Percentiles rank a stretch among this genome's conserved stretches.
Conservation (phyloP, 1,284 basidiomycete species). For the Marasmius oreades region DNA sequence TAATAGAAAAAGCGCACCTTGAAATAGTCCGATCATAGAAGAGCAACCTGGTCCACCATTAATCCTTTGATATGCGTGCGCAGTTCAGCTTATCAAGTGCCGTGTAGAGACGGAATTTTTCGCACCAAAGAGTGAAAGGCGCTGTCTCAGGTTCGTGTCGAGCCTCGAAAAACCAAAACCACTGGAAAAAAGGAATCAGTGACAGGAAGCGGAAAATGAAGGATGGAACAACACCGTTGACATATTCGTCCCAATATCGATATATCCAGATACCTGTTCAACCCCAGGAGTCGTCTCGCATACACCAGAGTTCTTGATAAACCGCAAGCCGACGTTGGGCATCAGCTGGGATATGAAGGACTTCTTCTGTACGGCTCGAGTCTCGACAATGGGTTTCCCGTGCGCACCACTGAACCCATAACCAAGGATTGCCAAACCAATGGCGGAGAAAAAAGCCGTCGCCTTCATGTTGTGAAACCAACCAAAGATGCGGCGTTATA, state of each 20-base stretch:
- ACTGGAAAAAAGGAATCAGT: conserved; percentile 30
- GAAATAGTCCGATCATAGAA: conserved; percentile 54
- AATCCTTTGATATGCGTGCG: conserved; percentile 33
- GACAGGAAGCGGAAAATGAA: conserved; percentile 8
- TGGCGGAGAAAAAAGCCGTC: no score
- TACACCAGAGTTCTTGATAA: conserved; percentile 61
- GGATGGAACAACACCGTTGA: conserved; percentile 36
- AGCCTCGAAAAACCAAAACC: conserved; percentile 75
- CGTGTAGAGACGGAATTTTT: background rate
- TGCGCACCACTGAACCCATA: no score
- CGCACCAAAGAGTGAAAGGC: conserved; percentile 63
- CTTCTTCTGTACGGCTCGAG: background rate
- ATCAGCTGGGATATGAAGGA: conserved; percentile 28
- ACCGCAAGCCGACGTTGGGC: conserved; percentile 38
- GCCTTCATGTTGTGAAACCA: no score
- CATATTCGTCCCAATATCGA: conserved; percentile 58
- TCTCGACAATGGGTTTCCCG: background rate
- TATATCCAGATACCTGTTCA: conserved; percentile 64
- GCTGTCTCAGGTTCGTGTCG: conserved; percentile 55
- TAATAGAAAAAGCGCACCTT: conserved; percentile 32
- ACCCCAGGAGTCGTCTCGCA: conserved; percentile 73
- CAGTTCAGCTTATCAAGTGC: conserved; percentile 6
- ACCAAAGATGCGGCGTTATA: no score
- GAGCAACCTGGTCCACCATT: conserved; percentile 45
- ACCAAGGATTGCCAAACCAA: no score